Evolutionary conservation across 2,329 filamentous ascomycete species (phyloP), one percentile per base, ranked within the genome.

Genomic region (Diaporthe citriasiana): DNA sequence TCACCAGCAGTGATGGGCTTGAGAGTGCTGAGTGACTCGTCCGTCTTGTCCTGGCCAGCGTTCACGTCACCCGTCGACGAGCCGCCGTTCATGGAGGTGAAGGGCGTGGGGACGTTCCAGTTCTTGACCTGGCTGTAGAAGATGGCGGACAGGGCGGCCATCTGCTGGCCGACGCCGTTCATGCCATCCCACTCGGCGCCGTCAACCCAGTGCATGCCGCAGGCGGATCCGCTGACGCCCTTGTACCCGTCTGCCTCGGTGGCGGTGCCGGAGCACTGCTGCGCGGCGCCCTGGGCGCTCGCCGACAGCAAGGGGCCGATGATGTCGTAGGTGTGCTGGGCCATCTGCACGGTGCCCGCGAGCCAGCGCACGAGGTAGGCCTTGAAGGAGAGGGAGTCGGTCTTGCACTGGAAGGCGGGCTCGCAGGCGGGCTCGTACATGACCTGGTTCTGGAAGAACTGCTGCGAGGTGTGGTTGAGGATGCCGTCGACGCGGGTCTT

Each of bases 381-480:
- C 80, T 91, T 91, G 85, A 89, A 91, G 19, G 84, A 85, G 72
- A 85, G 82, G 80, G 90, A 88, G 77, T 91, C 89, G 60, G 84
- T 82, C 77, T 88, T 87, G 83, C 89, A 91, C 7, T 78, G 81
- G 55, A 81, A 80, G 55, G 77, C 51, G 74, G 80, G 71, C 81
- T 91, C 90, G 80, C 90, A 92, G 8, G 85, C 83, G 25, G 81
- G 81, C 78, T 91, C 89, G 80, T 84, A 87, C 82, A 90, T 88
- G 76, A 90, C 77, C 45, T 78, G 79, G 51, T 82, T 81, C 73
- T 85, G 78, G 69, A 86, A 85, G 83, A 91, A 91, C 80, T 89
- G 85, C n/a, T 82, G 79, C 73, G 85, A 83, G 13, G 83, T 80
- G 57, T 76, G 80, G 13, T 84, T 81, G 17, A 91, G 77, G 60